Conservation (phyloP, 208 protist species). For the Leishmania tropica region DNA sequence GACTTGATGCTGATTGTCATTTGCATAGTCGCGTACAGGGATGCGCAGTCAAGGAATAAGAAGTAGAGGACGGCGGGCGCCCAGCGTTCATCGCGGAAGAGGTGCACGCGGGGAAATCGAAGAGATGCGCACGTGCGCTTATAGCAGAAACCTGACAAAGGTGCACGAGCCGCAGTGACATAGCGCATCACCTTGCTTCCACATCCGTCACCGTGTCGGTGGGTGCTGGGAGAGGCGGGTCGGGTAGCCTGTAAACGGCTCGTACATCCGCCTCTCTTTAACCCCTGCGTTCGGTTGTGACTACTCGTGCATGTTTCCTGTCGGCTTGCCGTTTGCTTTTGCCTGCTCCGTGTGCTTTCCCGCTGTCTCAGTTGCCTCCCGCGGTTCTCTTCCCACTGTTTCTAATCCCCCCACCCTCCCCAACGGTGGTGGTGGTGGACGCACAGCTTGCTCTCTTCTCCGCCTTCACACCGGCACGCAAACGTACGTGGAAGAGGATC, state of each 20-base stretch:
- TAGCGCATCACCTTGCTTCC: not conserved
- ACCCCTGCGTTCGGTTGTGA: not conserved
- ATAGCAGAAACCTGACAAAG: not conserved
- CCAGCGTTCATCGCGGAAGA: not conserved
- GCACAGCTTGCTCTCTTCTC: not conserved
- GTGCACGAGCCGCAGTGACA: not conserved
- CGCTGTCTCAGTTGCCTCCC: not conserved
- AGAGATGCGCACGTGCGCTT: not conserved
- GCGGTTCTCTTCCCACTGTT: not conserved
- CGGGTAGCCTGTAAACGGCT: not conserved
- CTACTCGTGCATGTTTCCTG: not conserved
- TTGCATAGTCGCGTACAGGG: not conserved
- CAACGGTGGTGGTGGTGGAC: not conserved
- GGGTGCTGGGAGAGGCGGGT: not conserved
- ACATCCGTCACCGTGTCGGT: not conserved
- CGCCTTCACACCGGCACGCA: not conserved
- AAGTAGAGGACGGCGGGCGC: not conserved
- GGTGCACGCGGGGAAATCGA: not conserved
- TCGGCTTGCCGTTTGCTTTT: not conserved
- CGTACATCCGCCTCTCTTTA: not conserved
- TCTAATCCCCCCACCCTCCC: not conserved
- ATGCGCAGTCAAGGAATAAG: not conserved
- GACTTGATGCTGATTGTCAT: not conserved
- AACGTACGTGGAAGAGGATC: not conserved
- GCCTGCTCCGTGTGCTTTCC: not conserved